Base-by-base conservation (phyloP, 2,329 filamentous ascomycete species). In the Metarhizium guizhouense region DNA sequence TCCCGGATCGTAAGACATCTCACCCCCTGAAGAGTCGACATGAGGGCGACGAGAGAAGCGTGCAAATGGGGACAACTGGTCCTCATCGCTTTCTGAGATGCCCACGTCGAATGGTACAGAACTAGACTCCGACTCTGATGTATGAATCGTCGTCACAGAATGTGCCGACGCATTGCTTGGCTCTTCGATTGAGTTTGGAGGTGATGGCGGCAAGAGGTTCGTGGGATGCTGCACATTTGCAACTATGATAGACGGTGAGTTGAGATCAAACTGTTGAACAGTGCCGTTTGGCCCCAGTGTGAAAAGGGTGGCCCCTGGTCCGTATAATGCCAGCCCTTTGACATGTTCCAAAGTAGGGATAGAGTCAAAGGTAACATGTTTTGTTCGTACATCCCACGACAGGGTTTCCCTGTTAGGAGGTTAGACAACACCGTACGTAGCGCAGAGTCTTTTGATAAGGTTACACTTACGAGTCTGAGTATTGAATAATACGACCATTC, bases 301-400 rank as follows among this genome's bases (percentile, higher is more conserved):
- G 72, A 99, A 99, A 29, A 99, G 79, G 6, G 83, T 88, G n/a
- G 93, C 93, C 6, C 88, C 91, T 1, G 92, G 87, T 1, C 93
- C 94, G 69, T 94, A 95, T 58, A 92, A 87, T 48, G 92, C 87
- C 47, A 99, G 80, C 16, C 90, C 93, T 59, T 83, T 82, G 56
- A 96, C 82, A 61, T 87, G 84, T 42, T 94, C 86, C 6, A 92
- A 79, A 1, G 91, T 96, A 6, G 92, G 91, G 56, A 97, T 88
- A 57, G 83, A 81, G 65, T 96, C 92, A 70, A 85, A 95, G 3
- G 90, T 92, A 63, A 99, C 91, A 67, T 95, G 87, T 69, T 97
- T 97, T n/a, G 94, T 99, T 60, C 92, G 83, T 48, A 99, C 94
- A 76, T 99, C 94, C 93, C 94, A 99, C 56, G 91, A 87, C 64